Conservation (phyloP, 345 rosid species). For the Lumnitzera littorea region DNA sequence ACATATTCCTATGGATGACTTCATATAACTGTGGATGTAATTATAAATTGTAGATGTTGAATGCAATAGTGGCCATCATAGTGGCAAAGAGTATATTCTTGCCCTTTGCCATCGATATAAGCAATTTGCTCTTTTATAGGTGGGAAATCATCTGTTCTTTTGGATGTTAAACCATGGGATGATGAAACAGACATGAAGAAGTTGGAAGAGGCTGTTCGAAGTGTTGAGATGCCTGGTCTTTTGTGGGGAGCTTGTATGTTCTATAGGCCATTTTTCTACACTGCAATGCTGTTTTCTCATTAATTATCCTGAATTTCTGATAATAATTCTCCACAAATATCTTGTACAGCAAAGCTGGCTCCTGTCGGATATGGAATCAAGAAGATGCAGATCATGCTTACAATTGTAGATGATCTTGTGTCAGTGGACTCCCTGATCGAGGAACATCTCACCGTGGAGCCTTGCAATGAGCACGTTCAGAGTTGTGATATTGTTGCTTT, state of each 20-base stretch:
- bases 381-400: slow-evolving; percentile 83
- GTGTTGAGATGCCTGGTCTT: slow-evolving; percentile 77
- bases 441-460: slow-evolving; percentile 70
- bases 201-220: slow-evolving; percentile 65
- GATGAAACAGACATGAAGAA: slow-evolving; percentile 99
- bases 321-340: not conserved
- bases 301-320: not conserved
- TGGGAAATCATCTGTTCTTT: slow-evolving; percentile 84
- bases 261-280: not conserved
- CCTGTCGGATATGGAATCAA: slow-evolving; percentile 93
- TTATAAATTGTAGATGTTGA: no score
- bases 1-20: no score
- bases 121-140: slow-evolving; percentile 29
- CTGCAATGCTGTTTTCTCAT: not conserved
- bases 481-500: slow-evolving; percentile 95
- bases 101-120: not conserved
- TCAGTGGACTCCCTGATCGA: slow-evolving; percentile 76
- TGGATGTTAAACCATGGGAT: slow-evolving; percentile 98
- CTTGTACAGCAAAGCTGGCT: slow-evolving; percentile 64
- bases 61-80: no score
- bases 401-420: slow-evolving; percentile 89
- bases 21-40: no score
- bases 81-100: no score
- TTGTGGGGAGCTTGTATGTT: slow-evolving; percentile 91
- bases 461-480: slow-evolving; percentile 67